Evolutionary conservation across 202 grass and related monocot genomes (phyloP).

Genomic region (Panicum hallii): DNA sequence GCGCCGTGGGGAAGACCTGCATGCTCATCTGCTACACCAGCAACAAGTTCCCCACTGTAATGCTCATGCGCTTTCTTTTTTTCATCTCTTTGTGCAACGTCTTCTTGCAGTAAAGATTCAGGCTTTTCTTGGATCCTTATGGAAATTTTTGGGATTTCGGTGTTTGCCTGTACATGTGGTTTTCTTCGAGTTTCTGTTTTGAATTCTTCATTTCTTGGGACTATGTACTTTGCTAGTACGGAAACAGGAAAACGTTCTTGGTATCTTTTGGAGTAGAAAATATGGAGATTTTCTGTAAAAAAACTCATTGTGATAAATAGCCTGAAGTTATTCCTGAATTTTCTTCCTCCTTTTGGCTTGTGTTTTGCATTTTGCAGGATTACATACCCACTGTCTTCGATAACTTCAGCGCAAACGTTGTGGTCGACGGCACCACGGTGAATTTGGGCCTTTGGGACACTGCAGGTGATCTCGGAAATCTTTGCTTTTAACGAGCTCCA

Average conservation of each 20-base stretch:
- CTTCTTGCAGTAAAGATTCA: not conserved
- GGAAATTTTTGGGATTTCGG: not conserved
- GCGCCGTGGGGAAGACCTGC: constrained; percentile 79
- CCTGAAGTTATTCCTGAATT: not conserved
- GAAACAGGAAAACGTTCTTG: not conserved
- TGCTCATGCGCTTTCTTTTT: not conserved
- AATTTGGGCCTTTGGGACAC: constrained; percentile 93
- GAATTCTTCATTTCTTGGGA: constrained; percentile 23
- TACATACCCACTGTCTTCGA: constrained; percentile 91
- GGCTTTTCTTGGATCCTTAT: constrained; percentile 19
- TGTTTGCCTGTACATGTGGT: not conserved
- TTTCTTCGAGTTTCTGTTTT: not conserved
- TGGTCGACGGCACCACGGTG: constrained; percentile 82
- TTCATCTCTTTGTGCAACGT: not conserved
- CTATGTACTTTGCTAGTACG: not conserved
- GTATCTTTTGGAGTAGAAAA: not conserved
- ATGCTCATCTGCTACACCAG: constrained; percentile 89
- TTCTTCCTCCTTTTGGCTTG: not conserved
- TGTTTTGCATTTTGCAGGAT: constrained; percentile 58
- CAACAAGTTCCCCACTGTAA: constrained; percentile 82
- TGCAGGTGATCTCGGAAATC: constrained; percentile 55
- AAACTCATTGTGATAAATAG: not conserved
- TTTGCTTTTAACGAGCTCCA: not conserved
- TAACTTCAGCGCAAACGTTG: constrained; percentile 90
- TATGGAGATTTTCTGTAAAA: not conserved